Evolutionary conservation across 2,329 filamentous ascomycete species (phyloP), one percentile per base, ranked within the genome.

Genomic region (Mycocentrospora acerina): DNA sequence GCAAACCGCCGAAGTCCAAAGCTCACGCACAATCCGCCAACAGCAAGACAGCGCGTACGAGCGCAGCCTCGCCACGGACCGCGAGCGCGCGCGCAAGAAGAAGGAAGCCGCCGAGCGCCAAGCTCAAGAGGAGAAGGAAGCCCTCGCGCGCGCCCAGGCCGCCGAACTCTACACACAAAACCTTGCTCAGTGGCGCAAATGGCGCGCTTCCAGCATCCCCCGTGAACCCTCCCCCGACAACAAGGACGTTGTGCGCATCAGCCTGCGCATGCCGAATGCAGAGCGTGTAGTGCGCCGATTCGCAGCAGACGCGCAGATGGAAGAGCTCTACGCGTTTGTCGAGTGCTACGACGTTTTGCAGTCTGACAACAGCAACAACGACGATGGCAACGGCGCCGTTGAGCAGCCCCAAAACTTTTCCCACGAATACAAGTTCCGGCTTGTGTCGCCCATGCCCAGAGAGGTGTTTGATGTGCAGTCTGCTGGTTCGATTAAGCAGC

Each of bases 21-120:
- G 88, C 2, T 80, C 86, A n/a, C 79, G 91, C 30, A 87, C 74
- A 55, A 74, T 98, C 24, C 81, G 90, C n/a, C 80, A 86, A 44
- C 83, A 95, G 66, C 93, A 98, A 64, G 90, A 97, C 63, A 86
- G 82, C 8, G 93, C 93, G 1, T 98, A 98, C 66, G 90, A 98
- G 69, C 82, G 90, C 45, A 95, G 88, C 0, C 74, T 98, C 19
- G 91, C 90, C 8, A 82, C 83, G 44, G 93, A 98, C 67, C 78
- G 90, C 26, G 90, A 95, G 66, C 84, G 91, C 14, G 86, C 88
- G 0, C 78, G 87, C 22, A 81, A 85, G 63, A 81, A 81, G 61
- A 80, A 80, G 33, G 90, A 95, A 64, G 89, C 86, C 2, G 88
- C 88, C 45, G 78, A 76, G n/a, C 74, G 71, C 26, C 70, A 69